Evolutionary conservation across 2,329 filamentous ascomycete genomes (phyloP).

Genomic region (Xenoacremonium recifei): DNA sequence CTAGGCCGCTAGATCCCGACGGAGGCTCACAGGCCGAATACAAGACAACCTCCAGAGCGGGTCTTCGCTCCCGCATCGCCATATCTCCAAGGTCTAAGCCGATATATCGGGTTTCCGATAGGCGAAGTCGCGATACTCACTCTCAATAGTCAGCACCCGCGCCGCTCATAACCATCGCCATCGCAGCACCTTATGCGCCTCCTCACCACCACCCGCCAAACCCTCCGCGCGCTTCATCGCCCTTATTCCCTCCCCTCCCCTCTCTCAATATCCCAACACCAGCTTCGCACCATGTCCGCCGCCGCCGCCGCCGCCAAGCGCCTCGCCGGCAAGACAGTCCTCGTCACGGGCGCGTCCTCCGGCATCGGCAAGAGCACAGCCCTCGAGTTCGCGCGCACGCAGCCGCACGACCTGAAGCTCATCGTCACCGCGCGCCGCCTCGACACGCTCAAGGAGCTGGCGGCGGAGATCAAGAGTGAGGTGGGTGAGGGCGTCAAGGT

Average conservation of each 20-base stretch:
- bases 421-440: conserved; percentile 86
- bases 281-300: conserved; percentile 42
- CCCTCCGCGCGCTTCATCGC: conserved; percentile 7
- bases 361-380: conserved; percentile 84
- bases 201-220: conserved; percentile 2
- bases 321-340: conserved; percentile 87
- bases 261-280: conserved; percentile 8
- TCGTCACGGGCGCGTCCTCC: conserved; percentile 89
- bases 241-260: conserved; percentile 7
- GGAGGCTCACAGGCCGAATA: no score
- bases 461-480: conserved; percentile 72
- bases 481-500: conserved; percentile 80
- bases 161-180: no score
- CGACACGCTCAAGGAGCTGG: conserved; percentile 74
- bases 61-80: conserved; percentile 15
- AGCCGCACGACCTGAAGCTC: conserved; percentile 75
- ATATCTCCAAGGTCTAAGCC: conserved; percentile 9
- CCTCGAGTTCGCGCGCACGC: conserved; percentile 88
- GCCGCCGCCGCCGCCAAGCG: conserved; percentile 72
- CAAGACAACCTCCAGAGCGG: no score
- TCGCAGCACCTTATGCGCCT: conserved; percentile 15
- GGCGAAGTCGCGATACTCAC: not conserved
- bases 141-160: no score
- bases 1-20: no score
- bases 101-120: not conserved